A percentile compares a stretch with the other conserved stretches of the same genome.
phyloP scores from a whole-genome alignment of 2,329 filamentous ascomycete species.

The Colletotrichum sp. region DNA sequence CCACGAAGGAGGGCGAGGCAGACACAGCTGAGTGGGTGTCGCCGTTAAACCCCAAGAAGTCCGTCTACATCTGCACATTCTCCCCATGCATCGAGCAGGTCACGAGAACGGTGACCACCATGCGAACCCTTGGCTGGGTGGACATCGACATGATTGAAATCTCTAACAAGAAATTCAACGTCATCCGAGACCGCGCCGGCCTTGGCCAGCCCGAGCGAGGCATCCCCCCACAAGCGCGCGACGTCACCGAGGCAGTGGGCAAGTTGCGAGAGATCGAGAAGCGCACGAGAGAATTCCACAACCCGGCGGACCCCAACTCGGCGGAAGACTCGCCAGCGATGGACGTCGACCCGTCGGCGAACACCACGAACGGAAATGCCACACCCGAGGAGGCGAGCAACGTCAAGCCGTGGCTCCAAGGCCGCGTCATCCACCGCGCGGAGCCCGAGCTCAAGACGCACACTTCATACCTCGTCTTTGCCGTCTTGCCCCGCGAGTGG shows the following conservation, averaged over 20 bases:
- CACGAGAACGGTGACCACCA: constrained; percentile 78
- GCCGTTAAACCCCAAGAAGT: constrained; percentile 72
- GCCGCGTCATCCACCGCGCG: constrained; percentile 77
- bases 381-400: constrained; percentile 26
- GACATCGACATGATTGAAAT: constrained; percentile 95
- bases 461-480: constrained; percentile 96
- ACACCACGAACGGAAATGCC: constrained; percentile 29
- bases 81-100: constrained; percentile 98
- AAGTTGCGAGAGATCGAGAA: constrained; percentile 77
- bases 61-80: constrained; percentile 88
- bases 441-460: constrained; percentile 94
- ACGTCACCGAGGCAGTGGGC: constrained; percentile 79
- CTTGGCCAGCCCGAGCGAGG: constrained; percentile 71
- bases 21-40: constrained; percentile 52
- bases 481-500: constrained; percentile 87
- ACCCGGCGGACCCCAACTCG: constrained; percentile 28
- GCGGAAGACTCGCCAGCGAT: constrained; percentile 36
- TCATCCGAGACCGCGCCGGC: constrained; percentile 81
- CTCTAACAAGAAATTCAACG: constrained; percentile 77
- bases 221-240: constrained; percentile 71
- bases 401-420: constrained; percentile 72
- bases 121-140: constrained; percentile 85
- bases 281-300: constrained; percentile 70
- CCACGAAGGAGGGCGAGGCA: background rate
- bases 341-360: constrained; percentile 38